These are phyloP conservation scores for Acacia melanoxylon DNA, from an alignment of 306 rosid genomes.

Conservation along the genomic window DNA sequence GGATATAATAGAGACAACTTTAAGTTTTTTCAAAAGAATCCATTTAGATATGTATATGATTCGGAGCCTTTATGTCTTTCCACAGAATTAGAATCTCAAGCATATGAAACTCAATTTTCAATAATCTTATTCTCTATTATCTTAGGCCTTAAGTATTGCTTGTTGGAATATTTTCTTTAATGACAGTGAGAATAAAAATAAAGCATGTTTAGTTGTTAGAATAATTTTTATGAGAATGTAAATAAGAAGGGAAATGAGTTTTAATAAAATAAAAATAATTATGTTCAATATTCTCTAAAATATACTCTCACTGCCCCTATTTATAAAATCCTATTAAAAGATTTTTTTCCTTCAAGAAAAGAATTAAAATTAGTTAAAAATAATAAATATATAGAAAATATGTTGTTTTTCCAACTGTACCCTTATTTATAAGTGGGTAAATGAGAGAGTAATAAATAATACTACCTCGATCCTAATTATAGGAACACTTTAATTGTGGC, in stretches of 20 bases:
- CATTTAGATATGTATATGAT: background rate
- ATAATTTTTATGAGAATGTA: background rate
- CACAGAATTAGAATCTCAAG: background rate
- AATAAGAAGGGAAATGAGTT: background rate
- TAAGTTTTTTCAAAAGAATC: background rate
- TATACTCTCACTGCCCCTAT: too few species aligned
- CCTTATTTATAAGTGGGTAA: too few species aligned
- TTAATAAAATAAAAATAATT: too few species aligned
- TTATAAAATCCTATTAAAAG: too few species aligned
- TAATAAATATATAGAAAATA: too few species aligned
- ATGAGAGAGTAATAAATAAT: too few species aligned
- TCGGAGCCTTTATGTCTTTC: background rate
- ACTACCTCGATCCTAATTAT: too few species aligned
- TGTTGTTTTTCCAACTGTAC: too few species aligned
- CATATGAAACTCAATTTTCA: background rate
- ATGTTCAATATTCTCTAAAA: too few species aligned
- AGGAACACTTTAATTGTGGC: too few species aligned
- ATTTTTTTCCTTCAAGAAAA: too few species aligned
- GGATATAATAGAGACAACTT: background rate
- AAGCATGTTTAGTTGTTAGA: background rate
- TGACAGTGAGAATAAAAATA: background rate
- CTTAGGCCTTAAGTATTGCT: background rate
- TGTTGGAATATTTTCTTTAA: background rate
- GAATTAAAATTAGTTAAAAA: too few species aligned
- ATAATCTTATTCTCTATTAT: background rate